These are phyloP conservation scores for Penicillium sp. DNA, from an alignment of 2,329 filamentous ascomycete genomes.

Conservation along the genomic window DNA sequence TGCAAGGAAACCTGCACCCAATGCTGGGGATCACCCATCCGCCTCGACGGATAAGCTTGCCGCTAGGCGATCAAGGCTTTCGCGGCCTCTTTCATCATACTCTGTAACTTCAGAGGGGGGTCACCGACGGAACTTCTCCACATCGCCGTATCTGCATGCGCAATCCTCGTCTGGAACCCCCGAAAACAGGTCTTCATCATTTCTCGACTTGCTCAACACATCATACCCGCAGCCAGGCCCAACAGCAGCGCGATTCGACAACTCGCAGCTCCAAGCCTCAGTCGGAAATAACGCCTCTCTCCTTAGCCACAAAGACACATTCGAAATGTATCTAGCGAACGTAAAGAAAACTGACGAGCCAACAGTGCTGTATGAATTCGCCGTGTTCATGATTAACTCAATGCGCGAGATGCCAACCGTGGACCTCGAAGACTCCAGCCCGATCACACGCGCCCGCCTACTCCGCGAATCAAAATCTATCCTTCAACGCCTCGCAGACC, in stretches of 20 bases:
- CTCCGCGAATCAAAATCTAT: constrained; percentile 86
- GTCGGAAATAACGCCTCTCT: constrained; percentile 90
- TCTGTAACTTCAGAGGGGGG: constrained; percentile 69
- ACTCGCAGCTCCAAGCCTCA: constrained; percentile 71
- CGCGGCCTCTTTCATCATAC: constrained; percentile 72
- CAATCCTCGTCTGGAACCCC: constrained; percentile 57
- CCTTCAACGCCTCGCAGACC: constrained; percentile 78
- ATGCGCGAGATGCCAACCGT: constrained; percentile 73
- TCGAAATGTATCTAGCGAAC: constrained; percentile 96
- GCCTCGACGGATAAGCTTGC: constrained; percentile 63
- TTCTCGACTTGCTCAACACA: constrained; percentile 61
- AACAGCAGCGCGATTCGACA: constrained; percentile 67
- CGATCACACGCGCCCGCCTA: constrained; percentile 62
- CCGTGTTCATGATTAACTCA: constrained; percentile 86
- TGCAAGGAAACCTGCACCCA: constrained; percentile 28
- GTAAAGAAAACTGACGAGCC: constrained; percentile 95
- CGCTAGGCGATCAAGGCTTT: constrained; percentile 48
- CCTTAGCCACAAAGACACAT: constrained; percentile 84
- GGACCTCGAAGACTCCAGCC: constrained; percentile 28
- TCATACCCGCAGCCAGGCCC: constrained; percentile 79
- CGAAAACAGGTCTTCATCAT: constrained; percentile 57
- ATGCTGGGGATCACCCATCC: constrained; percentile 48
- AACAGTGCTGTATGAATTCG: constrained; percentile 92
- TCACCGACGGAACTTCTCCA: constrained; percentile 59
- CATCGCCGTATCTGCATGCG: constrained; percentile 49